phyloP scores from a whole-genome alignment of 73 alveolate species.

The Blepharisma stoltei region DNA sequence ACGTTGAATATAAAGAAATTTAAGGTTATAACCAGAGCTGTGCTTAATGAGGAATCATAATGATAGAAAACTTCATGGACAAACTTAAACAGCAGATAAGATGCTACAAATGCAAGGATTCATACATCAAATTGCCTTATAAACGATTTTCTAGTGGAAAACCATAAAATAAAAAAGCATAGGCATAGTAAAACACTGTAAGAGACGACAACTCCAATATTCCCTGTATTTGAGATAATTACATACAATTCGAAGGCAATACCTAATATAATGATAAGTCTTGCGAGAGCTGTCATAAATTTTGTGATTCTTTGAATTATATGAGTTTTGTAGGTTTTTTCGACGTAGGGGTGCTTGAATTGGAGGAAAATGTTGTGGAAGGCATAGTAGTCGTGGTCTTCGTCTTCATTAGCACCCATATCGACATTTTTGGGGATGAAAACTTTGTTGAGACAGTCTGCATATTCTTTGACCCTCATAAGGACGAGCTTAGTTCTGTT shows the following conservation, averaged over 20 bases:
- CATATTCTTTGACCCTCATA: slow-evolving; percentile 11
- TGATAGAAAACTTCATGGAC: neutral
- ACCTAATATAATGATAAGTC: too few relatives aligned
- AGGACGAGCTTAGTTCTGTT: too few relatives aligned
- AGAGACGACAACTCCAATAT: too few relatives aligned
- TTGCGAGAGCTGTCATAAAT: neutral
- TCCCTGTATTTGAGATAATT: too few relatives aligned
- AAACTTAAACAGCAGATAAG: neutral
- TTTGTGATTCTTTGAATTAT: neutral
- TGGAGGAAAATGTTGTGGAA: neutral
- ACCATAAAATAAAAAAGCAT: too few relatives aligned
- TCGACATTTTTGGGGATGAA: neutral
- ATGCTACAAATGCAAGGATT: too few relatives aligned
- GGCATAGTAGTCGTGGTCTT: neutral
- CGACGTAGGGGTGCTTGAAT: slow-evolving; percentile 17
- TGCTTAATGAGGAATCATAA: slow-evolving; percentile 15
- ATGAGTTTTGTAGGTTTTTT: neutral
- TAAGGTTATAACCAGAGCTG: slow-evolving; percentile 13
- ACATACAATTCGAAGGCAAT: too few relatives aligned
- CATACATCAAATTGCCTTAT: too few relatives aligned
- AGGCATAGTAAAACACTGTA: too few relatives aligned
- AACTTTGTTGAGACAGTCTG: neutral
- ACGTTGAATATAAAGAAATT: slow-evolving; percentile 13
- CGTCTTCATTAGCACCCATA: neutral
- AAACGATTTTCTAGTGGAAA: too few relatives aligned